phyloP scores from a whole-genome alignment of 2,329 filamentous ascomycete species.

The Diaporthe nobilis region DNA sequence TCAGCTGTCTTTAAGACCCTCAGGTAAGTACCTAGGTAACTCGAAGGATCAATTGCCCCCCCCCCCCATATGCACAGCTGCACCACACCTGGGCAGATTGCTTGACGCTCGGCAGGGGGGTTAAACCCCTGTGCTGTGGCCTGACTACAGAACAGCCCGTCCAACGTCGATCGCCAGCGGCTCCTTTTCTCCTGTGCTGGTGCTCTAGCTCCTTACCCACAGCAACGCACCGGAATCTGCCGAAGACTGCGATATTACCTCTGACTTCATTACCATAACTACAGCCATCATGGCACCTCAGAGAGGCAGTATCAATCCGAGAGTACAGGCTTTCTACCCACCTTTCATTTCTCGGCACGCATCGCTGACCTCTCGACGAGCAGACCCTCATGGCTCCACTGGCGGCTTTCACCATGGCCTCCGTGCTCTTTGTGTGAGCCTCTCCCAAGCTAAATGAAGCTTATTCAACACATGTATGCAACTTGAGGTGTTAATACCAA shows the following conservation, averaged over 20 bases:
- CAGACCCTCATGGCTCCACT: slow-evolving; percentile 42
- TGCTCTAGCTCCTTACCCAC: neutral
- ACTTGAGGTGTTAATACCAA: neutral
- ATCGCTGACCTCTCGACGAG: neutral
- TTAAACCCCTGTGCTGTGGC: slow-evolving; percentile 16
- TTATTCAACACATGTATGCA: neutral
- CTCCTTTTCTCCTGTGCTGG: neutral
- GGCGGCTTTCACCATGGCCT: slow-evolving; percentile 41
- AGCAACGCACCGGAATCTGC: neutral
- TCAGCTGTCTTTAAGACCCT: neutral
- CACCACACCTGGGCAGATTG: neutral
- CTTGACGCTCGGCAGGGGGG: neutral
- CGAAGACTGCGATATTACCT: no score
- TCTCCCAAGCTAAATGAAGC: no score
- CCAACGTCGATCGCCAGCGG: neutral
- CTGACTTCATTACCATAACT: neutral
- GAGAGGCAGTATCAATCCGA: slow-evolving; percentile 39
- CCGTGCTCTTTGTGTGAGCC: slow-evolving; percentile 38
- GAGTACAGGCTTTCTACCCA: neutral
- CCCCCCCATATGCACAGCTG: neutral
- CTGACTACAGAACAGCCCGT: slow-evolving; percentile 1
- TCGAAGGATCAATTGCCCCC: neutral
- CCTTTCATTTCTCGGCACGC: neutral
- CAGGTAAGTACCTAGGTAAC: no score
- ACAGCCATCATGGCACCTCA: slow-evolving; percentile 33